phyloP scores from a whole-genome alignment of 345 rosid species.

The Conringia planisiliqua region DNA sequence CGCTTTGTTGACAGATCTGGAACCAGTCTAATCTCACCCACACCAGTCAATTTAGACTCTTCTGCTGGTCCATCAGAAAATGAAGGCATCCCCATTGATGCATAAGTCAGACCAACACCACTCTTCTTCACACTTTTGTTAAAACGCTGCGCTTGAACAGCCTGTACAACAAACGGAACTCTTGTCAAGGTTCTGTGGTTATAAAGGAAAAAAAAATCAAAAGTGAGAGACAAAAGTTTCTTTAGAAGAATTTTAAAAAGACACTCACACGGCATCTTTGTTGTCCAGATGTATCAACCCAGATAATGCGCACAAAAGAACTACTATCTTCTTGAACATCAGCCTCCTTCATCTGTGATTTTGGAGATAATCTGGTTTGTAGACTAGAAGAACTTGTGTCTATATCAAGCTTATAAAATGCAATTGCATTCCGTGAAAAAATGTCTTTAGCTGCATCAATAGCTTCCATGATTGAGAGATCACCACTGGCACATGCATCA shows the following conservation, averaged over 20 bases:
- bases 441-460: slow-evolving; percentile 79
- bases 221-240: not conserved
- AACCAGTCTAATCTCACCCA: slow-evolving; percentile 86
- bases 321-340: slow-evolving; percentile 31
- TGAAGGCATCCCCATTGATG: slow-evolving; percentile 83
- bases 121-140: slow-evolving; percentile 51
- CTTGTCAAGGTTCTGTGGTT: not conserved
- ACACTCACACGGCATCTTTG: slow-evolving; percentile 86
- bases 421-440: slow-evolving; percentile 54
- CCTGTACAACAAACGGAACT: slow-evolving; percentile 39
- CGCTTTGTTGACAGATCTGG: slow-evolving; percentile 74
- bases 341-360: slow-evolving; percentile 24
- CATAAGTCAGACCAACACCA: slow-evolving; percentile 84
- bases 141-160: slow-evolving; percentile 70
- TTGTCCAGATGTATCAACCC: slow-evolving; percentile 96
- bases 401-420: slow-evolving; percentile 63
- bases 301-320: slow-evolving; percentile 69
- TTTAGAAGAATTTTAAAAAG: not conserved
- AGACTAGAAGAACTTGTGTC: slow-evolving; percentile 20
- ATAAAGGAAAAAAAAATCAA: not conserved
- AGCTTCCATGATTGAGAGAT: slow-evolving; percentile 76
- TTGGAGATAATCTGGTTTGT: slow-evolving; percentile 25
- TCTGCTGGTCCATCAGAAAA: slow-evolving; percentile 77
- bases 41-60: slow-evolving; percentile 63
- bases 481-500: slow-evolving; percentile 68